Evolutionary conservation across 495 filamentous ascomycete genomes (phyloP).

Genomic region (Annulohypoxylon moriforme): DNA sequence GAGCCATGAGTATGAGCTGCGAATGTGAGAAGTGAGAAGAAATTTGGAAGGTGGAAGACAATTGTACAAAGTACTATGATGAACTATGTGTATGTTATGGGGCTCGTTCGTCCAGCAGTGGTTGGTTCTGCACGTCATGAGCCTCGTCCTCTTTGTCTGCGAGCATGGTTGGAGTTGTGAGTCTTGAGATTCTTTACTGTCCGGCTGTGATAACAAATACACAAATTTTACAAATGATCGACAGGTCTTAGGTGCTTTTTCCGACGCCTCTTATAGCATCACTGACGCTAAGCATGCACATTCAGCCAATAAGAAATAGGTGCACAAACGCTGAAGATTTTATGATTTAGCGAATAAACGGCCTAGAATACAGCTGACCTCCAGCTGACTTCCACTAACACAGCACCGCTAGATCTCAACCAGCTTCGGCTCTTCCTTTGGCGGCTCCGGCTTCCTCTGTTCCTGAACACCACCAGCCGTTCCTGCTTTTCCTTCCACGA

Average conservation of each 20-base stretch:
- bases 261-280: neutral
- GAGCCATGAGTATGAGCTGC: neutral
- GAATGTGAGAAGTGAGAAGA: neutral
- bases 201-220: slow-evolving; percentile 32
- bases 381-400: neutral
- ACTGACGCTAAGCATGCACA: neutral
- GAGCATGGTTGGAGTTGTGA: slow-evolving; percentile 52
- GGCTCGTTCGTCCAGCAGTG: slow-evolving; percentile 16
- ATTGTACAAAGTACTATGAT: slow-evolving; percentile 46
- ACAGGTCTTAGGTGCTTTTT: neutral
- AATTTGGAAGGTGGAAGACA: slow-evolving; percentile 15
- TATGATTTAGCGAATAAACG: neutral
- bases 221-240: slow-evolving; percentile 17
- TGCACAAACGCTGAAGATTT: neutral
- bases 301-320: neutral
- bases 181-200: slow-evolving; percentile 17
- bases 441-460: slow-evolving; percentile 13
- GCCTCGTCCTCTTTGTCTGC: slow-evolving; percentile 42
- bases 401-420: slow-evolving; percentile 22
- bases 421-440: slow-evolving; percentile 21
- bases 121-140: slow-evolving; percentile 34
- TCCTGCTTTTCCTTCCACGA: neutral
- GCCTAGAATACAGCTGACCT: neutral
- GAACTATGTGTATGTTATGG: slow-evolving; percentile 37
- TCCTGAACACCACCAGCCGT: neutral